These are phyloP conservation scores for Zea luxurians DNA, from an alignment of 176 grass and related monocot species.

Conservation along the genomic window DNA sequence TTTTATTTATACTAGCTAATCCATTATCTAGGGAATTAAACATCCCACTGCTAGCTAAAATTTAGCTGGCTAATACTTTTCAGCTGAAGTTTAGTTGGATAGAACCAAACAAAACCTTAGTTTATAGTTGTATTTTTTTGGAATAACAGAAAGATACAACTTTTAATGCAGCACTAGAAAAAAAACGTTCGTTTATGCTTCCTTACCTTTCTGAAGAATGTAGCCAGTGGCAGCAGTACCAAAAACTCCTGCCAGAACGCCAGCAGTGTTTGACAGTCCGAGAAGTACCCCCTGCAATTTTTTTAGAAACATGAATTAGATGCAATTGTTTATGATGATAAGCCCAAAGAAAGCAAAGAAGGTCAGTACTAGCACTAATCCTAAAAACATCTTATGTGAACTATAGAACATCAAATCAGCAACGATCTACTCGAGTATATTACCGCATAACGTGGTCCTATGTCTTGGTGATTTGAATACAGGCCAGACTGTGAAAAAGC, in stretches of 20 bases:
- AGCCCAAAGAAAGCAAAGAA: neutral
- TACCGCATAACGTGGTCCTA: conserved; percentile 95
- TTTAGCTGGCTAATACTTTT: too few relatives aligned
- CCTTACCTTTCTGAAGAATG: conserved; percentile 79
- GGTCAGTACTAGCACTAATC: neutral
- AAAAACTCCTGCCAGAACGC: conserved; percentile 93
- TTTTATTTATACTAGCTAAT: too few relatives aligned
- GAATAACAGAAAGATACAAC: neutral
- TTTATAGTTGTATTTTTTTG: neutral
- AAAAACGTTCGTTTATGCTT: neutral
- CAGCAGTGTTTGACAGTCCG: conserved; percentile 90
- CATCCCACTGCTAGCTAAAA: too few relatives aligned
- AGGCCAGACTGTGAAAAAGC: conserved; percentile 95
- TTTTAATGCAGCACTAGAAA: conserved; percentile 4
- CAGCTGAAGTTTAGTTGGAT: too few relatives aligned
- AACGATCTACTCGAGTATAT: conserved; percentile 12
- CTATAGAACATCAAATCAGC: conserved; percentile 12
- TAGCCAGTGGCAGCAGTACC: conserved; percentile 89
- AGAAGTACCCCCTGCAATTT: conserved; percentile 77
- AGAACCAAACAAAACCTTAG: too few relatives aligned
- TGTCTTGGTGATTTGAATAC: conserved; percentile 97
- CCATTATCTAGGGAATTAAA: too few relatives aligned
- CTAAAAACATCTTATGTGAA: conserved; percentile 3
- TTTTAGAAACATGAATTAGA: conserved; percentile 9
- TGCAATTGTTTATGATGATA: conserved; percentile 10